phyloP scores from a whole-genome alignment of 257 asterid genomes.

The Primulina huaijiensis region DNA sequence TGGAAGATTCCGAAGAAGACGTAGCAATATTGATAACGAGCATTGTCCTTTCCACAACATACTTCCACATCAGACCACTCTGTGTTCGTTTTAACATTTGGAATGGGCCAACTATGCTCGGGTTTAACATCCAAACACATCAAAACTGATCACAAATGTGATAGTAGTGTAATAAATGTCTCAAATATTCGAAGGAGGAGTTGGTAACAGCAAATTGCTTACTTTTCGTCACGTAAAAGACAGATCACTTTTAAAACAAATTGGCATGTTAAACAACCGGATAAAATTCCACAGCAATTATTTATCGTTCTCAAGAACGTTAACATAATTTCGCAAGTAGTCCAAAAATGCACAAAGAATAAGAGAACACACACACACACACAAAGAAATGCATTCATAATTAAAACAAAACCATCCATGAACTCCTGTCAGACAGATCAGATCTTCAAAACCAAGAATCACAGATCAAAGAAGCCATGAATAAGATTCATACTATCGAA shows the following conservation, averaged over 20 bases:
- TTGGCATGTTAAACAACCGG: not conserved
- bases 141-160: not conserved
- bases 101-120: not conserved
- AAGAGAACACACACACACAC: not conserved
- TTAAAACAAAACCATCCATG: not conserved
- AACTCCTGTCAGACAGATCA: slow-evolving; percentile 31
- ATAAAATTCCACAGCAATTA: slow-evolving; percentile 4
- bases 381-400: not conserved
- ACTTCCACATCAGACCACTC: not conserved
- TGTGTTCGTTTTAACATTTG: not conserved
- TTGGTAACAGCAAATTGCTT: too few species aligned
- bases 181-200: not conserved
- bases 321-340: slow-evolving; percentile 4
- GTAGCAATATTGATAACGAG: not conserved
- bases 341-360: slow-evolving; percentile 16
- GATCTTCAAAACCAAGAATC: slow-evolving; percentile 39
- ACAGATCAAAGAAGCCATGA: slow-evolving; percentile 35
- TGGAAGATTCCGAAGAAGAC: not conserved
- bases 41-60: not conserved
- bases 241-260: slow-evolving; percentile 13
- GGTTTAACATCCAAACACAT: slow-evolving; percentile 9
- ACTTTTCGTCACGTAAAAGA: slow-evolving; percentile 1
- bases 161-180: not conserved
- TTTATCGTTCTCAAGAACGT: not conserved
- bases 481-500: slow-evolving; percentile 22